Base-by-base conservation (phyloP, 2,329 filamentous ascomycete genomes). In the Spiromastix sp. region DNA sequence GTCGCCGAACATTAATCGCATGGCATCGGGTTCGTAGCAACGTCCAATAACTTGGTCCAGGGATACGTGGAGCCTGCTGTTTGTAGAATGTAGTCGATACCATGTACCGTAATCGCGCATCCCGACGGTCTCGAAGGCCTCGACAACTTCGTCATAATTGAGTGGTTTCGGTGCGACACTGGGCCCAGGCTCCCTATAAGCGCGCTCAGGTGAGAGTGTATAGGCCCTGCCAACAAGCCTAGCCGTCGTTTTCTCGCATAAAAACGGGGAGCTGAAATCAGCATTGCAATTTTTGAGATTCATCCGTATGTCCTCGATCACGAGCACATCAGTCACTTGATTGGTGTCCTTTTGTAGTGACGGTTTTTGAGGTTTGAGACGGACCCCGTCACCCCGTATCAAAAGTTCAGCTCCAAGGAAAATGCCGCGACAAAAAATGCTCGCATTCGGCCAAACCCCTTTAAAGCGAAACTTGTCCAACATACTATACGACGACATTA, bases 351-450 rank as follows among this genome's bases (percentile, higher is more conserved):
- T 46, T 46, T 2, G 54, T 57, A 0, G 54, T 38, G 6, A 12
- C 36, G 39, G 45, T 8, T 36, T 42, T 21, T 35, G 47, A 34
- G 64, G 61, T 36, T 59, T 54, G 3, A 79, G 50, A 4, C 73
- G 69, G 2, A 77, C 64, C 0, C 61, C 55, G 40, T 79, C 75
- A 1, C 71, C 71, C 4, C 68, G 49, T 4, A 62, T 55, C 8
- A 78, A 48, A 19, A 77, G 54, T 46, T 79, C 75, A 3, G 67
- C 48, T 0, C 75, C 74, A 2, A 79, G 49, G 41, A 67, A 77
- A 5, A 77, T 60, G 0, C 68, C 73, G 32, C 63, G 60, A 38
- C 63, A 69, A 34, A 63, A 66, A n/a, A 79, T 60, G 0, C 54
- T 59, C 0, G 70, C 71, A 11, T 68, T 51, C 0, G 72, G 71